A percentile compares a stretch with the other conserved stretches of the same genome.
Conservation (phyloP, 352 stramenopile genomes). For the Globisporangium spiculum region DNA sequence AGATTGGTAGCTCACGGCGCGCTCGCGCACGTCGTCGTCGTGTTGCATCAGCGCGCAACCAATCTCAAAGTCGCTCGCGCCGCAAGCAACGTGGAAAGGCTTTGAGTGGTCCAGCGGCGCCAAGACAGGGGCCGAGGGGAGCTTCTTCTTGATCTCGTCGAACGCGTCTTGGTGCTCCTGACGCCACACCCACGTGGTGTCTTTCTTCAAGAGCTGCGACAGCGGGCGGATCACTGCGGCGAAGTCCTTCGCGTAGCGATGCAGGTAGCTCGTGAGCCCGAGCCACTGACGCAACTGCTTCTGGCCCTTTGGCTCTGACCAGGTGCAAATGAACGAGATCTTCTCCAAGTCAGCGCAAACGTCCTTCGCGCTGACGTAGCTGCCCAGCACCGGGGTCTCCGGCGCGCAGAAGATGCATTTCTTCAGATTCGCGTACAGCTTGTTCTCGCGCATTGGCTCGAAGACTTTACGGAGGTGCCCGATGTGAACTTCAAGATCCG, state of each 20-base stretch:
- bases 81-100: constrained; percentile 24
- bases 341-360: constrained; percentile 24
- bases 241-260: constrained; percentile 25
- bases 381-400: not conserved
- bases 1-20: no score
- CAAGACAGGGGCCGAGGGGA: constrained; percentile 10
- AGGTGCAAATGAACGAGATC: constrained; percentile 10
- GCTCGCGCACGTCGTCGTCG: no score
- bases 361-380: not conserved
- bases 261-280: constrained; percentile 23
- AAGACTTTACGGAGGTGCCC: not conserved
- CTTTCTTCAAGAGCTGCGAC: constrained; percentile 21
- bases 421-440: constrained; percentile 1
- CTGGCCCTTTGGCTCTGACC: not conserved
- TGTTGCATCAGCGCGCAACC: constrained; percentile 1
- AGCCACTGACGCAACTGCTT: constrained; percentile 19
- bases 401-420: not conserved
- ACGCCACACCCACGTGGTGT: constrained; percentile 11
- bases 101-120: constrained; percentile 10
- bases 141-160: constrained; percentile 16
- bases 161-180: constrained; percentile 18
- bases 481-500: not conserved
- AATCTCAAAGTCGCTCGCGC: constrained; percentile 18
- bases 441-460: not conserved
- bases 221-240: constrained; percentile 11